phyloP scores from a whole-genome alignment of 2,329 filamentous ascomycete genomes.

The Didymella exigua region DNA sequence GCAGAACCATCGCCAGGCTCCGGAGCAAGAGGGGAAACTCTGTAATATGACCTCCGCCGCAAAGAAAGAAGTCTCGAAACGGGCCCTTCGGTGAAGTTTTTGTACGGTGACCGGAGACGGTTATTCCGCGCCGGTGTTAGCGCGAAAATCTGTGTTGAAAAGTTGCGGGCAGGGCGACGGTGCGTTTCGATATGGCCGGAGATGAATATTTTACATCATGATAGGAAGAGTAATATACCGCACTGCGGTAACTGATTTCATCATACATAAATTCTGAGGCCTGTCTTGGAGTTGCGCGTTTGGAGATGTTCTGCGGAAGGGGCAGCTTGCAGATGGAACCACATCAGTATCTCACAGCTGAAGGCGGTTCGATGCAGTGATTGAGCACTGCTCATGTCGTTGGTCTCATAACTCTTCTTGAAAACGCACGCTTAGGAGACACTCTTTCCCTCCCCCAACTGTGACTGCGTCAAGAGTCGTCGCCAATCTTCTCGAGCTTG shows the following conservation, averaged over 20 bases:
- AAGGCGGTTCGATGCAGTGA: not conserved
- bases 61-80: constrained; percentile 65
- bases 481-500: constrained; percentile 92
- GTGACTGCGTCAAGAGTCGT: constrained; percentile 55
- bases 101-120: constrained; percentile 17
- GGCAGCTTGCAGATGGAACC: not conserved
- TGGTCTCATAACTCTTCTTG: constrained; percentile 9
- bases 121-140: constrained; percentile 15
- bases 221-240: constrained; percentile 51
- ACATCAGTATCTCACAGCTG: not conserved
- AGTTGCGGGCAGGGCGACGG: not conserved
- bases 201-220: constrained; percentile 44
- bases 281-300: constrained; percentile 16
- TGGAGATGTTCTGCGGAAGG: not conserved
- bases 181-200: constrained; percentile 36
- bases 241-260: constrained; percentile 45
- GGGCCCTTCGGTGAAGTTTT: constrained; percentile 26
- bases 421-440: not conserved
- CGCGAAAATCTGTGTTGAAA: not conserved
- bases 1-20: constrained; percentile 53
- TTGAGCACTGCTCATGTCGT: constrained; percentile 6
- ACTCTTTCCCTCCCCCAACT: not conserved
- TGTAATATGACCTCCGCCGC: constrained; percentile 71
- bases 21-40: constrained; percentile 79
- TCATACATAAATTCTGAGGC: constrained; percentile 43